These are phyloP conservation scores for Backusella westeae DNA, from an alignment of 192 early-diverging fungal species.

Conservation along the genomic window DNA sequence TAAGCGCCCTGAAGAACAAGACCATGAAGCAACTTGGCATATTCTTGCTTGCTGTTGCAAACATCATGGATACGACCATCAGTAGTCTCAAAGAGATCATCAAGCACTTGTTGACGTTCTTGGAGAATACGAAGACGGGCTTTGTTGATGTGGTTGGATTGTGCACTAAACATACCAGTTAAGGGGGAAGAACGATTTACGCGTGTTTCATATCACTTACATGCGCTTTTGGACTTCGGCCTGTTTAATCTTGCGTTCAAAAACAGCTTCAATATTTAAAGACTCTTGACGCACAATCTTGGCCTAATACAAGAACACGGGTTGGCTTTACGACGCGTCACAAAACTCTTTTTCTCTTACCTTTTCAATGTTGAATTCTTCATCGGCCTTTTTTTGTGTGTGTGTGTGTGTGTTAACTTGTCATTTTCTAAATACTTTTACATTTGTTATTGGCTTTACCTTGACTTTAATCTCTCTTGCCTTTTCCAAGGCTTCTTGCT, in stretches of 20 bases:
- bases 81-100: constrained; percentile 78
- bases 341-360: constrained; percentile 23
- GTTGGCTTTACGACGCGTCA: constrained; percentile 1
- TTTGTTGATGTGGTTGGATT: constrained; percentile 97
- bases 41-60: constrained; percentile 55
- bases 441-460: constrained; percentile 38
- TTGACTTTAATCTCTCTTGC: constrained; percentile 98
- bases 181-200: neutral
- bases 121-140: constrained; percentile 86
- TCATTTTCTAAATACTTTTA: neutral
- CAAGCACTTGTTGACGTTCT: constrained; percentile 83
- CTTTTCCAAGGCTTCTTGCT: constrained; percentile 98
- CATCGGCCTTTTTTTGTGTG: constrained; percentile 72
- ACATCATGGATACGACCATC: constrained; percentile 57
- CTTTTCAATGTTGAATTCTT: constrained; percentile 99
- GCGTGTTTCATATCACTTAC: constrained; percentile 38
- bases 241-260: constrained; percentile 97
- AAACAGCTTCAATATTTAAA: constrained; percentile 92
- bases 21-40: constrained; percentile 64
- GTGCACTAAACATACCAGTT: constrained; percentile 53
- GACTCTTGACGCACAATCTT: constrained; percentile 98
- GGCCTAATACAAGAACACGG: constrained; percentile 50
- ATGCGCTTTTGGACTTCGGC: constrained; percentile 95
- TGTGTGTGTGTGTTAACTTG: neutral
- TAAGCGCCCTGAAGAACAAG: constrained; percentile 83